Base-by-base conservation (phyloP, 2,329 filamentous ascomycete species). In the Xylariales sp. region DNA sequence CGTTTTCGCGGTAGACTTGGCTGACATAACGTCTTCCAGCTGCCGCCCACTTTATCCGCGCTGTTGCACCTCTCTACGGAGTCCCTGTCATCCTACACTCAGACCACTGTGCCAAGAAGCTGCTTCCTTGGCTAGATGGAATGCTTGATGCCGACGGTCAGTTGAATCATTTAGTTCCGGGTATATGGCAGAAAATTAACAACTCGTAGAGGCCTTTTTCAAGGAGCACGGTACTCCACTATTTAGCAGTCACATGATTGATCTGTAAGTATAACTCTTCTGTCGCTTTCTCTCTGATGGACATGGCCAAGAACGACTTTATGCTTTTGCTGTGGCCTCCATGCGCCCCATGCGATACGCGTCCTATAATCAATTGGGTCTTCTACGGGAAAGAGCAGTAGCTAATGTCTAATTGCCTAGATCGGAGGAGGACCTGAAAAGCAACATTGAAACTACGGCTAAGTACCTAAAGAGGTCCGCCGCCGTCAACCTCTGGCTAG, bases 31-130 rank as follows among this genome's bases (percentile, higher is more conserved):
- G 12, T 34, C 23, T 28, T 62, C 39, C 46, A 71, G 94, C 96
- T 71, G 94, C 88, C 76, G 96, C 96, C 75, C 93, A 97, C 86
- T 98, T 93, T 87, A 93, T 97, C 85, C 93, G 94, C 79, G 86
- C 92, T 74, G 84, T 98, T 77, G 93, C 96, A 60, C 93, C 95
- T 69, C 76, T 88, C 75, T 99, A 99, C 84, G 93, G 91, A 75
- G 85, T 98, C 74, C 95, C 95, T 78, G 93, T 97, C 75, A 86
- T 98, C 77, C 90, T 98, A 68, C 94, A 97, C 89, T 97, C 95
- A 80, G 96, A 99, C 82, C 96, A 98, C 87, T 97, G 95, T 84
- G 95, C 96, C 80, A 98, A 98, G 92, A 98, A 98, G 91, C 93
- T 98, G 68, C 90, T 98, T 65, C 96, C 96, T 71, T 98, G 95